Evolutionary conservation across 2,329 filamentous ascomycete genomes (phyloP).

Genomic region (Amylocarpus encephaloides): DNA sequence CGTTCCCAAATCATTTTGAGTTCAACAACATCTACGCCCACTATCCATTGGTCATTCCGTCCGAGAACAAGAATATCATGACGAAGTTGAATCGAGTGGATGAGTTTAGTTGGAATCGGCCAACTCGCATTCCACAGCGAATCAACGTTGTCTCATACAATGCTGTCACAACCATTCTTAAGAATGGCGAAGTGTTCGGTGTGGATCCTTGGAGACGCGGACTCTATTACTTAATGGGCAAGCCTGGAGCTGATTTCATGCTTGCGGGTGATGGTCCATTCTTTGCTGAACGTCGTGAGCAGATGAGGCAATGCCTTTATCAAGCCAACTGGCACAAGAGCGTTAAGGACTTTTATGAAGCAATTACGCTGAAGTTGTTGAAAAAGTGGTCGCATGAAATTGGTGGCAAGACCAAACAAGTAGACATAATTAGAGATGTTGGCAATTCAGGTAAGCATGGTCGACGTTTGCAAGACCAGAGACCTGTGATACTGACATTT

Average conservation of each 20-base stretch:
- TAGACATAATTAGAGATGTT: slow-evolving; percentile 59
- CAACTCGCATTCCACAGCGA: slow-evolving; percentile 42
- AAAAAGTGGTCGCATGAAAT: slow-evolving; percentile 58
- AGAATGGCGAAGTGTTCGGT: slow-evolving; percentile 34
- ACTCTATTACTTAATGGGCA: slow-evolving; percentile 9
- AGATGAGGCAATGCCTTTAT: slow-evolving; percentile 52
- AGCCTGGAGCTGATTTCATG: slow-evolving; percentile 44
- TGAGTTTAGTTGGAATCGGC: slow-evolving; percentile 64
- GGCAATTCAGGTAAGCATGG: slow-evolving; percentile 15
- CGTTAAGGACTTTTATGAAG: slow-evolving; percentile 50
- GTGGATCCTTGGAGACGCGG: slow-evolving; percentile 14
- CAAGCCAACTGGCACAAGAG: slow-evolving; percentile 23
- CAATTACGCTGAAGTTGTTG: slow-evolving; percentile 54
- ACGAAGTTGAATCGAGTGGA: slow-evolving; percentile 59
- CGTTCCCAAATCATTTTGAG: slow-evolving; percentile 75
- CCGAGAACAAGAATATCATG: slow-evolving; percentile 66
- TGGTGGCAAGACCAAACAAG: slow-evolving; percentile 34
- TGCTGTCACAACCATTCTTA: slow-evolving; percentile 55
- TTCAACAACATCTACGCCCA: slow-evolving; percentile 69
- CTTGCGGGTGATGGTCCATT: slow-evolving; percentile 44
- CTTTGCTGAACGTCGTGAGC: slow-evolving; percentile 45
- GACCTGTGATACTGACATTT: slow-evolving; percentile 30
- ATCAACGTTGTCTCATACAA: slow-evolving; percentile 55
- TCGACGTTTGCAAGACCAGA: too few relatives aligned
- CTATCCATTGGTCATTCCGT: slow-evolving; percentile 53